phyloP scores from a whole-genome alignment of 305 asterid genomes.

The Rubia balearica region DNA sequence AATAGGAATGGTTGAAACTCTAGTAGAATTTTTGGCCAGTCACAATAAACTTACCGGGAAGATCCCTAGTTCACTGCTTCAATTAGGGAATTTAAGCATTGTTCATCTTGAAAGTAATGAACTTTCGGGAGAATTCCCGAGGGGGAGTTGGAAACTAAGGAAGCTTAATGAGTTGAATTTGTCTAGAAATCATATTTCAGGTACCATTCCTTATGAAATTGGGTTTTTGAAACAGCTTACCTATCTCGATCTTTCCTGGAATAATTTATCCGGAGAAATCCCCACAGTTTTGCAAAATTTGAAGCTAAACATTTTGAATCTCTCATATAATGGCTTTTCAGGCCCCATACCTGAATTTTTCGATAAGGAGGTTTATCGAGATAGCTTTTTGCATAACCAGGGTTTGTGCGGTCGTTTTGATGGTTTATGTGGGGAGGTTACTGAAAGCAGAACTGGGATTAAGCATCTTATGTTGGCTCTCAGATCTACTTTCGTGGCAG shows the following conservation, averaged over 20 bases:
- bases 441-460: conserved; percentile 7
- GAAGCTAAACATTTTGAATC: conserved; percentile 60
- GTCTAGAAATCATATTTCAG: conserved; percentile 51
- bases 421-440: conserved; percentile 26
- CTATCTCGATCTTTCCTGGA: conserved; percentile 74
- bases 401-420: conserved; percentile 39
- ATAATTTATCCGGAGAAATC: conserved; percentile 47
- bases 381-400: conserved; percentile 69
- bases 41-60: conserved; percentile 47
- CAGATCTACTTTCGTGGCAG: conserved; percentile 26
- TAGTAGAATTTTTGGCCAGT: conserved; percentile 39
- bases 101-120: conserved; percentile 56
- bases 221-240: conserved; percentile 58
- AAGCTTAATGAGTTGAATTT: conserved; percentile 59
- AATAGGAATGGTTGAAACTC: conserved; percentile 38
- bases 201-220: conserved; percentile 54
- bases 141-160: conserved; percentile 36
- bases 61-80: conserved; percentile 45
- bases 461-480: conserved; percentile 30
- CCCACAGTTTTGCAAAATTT: conserved; percentile 54
- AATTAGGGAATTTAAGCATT: conserved; percentile 39
- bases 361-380: conserved; percentile 31
- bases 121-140: conserved; percentile 54
- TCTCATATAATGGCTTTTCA: conserved; percentile 54
- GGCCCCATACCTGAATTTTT: conserved; percentile 58